These are phyloP conservation scores for Hemileccinum rubropunctum DNA, from an alignment of 768 basidiomycete species.

Conservation along the genomic window DNA sequence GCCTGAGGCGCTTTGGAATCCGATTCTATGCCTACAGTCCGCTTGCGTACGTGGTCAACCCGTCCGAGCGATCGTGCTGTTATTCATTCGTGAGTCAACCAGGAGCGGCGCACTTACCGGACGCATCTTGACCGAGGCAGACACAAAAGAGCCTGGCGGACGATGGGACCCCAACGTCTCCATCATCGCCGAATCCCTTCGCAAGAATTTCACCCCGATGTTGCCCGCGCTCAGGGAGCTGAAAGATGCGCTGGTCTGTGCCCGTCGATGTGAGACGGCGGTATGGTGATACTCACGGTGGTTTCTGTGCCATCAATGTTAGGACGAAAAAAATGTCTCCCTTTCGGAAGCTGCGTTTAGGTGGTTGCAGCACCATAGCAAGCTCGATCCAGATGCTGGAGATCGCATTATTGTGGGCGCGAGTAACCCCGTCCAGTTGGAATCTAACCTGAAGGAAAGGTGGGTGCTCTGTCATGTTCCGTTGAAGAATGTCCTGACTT, in stretches of 20 bases:
- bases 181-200: not conserved
- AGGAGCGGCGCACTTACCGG: slow-evolving; percentile 15
- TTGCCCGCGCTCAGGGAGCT: slow-evolving; percentile 16
- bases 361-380: slow-evolving; percentile 24
- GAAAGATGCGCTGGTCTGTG: slow-evolving; percentile 14
- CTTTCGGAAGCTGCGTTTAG: slow-evolving; percentile 17
- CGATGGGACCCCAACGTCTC: slow-evolving; percentile 14
- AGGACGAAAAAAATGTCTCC: slow-evolving; percentile 12
- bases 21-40: slow-evolving; percentile 36
- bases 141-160: slow-evolving; percentile 1
- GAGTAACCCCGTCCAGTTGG: slow-evolving; percentile 33
- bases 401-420: slow-evolving; percentile 39
- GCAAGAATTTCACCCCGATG: slow-evolving; percentile 3
- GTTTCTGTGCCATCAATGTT: not conserved
- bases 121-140: slow-evolving; percentile 4
- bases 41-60: slow-evolving; percentile 11
- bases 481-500: not conserved
- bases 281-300: not conserved
- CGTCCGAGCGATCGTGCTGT: no score
- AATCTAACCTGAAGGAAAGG: slow-evolving; percentile 21
- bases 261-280: not conserved
- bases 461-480: not conserved
- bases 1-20: slow-evolving; percentile 40
- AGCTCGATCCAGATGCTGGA: slow-evolving; percentile 10
- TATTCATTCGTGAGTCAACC: not conserved